Evolutionary conservation across 2,329 filamentous ascomycete species (phyloP).

Genomic region (Diplodia mutila): DNA sequence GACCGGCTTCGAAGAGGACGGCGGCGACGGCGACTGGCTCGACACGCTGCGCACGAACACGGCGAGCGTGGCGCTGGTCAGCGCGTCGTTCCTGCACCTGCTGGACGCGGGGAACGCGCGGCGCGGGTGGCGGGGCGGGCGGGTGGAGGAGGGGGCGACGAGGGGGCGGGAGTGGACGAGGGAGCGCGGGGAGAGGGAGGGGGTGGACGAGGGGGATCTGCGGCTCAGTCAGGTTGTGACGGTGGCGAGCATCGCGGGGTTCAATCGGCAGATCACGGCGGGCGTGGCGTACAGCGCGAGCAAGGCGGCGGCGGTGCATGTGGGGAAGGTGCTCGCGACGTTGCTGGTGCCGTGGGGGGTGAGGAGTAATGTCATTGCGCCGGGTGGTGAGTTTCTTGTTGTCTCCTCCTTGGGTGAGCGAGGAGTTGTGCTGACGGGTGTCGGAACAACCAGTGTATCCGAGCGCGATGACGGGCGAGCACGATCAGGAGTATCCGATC

Average conservation of each 20-base stretch:
- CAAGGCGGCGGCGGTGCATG: constrained; percentile 49
- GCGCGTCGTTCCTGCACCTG: constrained; percentile 51
- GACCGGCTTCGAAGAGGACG: constrained; percentile 35
- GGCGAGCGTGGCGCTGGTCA: constrained; percentile 49
- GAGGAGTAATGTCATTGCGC: constrained; percentile 52
- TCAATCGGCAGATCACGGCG: constrained; percentile 43
- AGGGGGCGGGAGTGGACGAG: constrained; percentile 33
- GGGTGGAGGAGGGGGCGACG: constrained; percentile 32
- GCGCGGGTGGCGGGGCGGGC: constrained; percentile 43
- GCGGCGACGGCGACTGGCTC: constrained; percentile 32
- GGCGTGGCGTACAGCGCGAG: constrained; percentile 50
- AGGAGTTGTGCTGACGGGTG: too few species aligned
- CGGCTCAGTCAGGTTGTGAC: constrained; percentile 53
- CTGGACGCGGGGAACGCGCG: constrained; percentile 51
- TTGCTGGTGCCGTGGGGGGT: constrained; percentile 51
- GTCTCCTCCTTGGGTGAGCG: neutral
- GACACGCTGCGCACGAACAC: constrained; percentile 42
- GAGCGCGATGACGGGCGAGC: constrained; percentile 49
- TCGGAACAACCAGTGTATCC: constrained; percentile 36
- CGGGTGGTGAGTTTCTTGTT: constrained; percentile 36
- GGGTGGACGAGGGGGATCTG: constrained; percentile 38
- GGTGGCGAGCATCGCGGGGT: constrained; percentile 47
- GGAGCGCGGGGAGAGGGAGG: constrained; percentile 14
- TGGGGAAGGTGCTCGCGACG: constrained; percentile 46
- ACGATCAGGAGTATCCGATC: constrained; percentile 37